Percentiles rank a stretch among this genome's conserved stretches.
These are phyloP conservation scores for Alternaria incomplexa DNA, from an alignment of 2,329 filamentous ascomycete genomes.

Conservation along the genomic window DNA sequence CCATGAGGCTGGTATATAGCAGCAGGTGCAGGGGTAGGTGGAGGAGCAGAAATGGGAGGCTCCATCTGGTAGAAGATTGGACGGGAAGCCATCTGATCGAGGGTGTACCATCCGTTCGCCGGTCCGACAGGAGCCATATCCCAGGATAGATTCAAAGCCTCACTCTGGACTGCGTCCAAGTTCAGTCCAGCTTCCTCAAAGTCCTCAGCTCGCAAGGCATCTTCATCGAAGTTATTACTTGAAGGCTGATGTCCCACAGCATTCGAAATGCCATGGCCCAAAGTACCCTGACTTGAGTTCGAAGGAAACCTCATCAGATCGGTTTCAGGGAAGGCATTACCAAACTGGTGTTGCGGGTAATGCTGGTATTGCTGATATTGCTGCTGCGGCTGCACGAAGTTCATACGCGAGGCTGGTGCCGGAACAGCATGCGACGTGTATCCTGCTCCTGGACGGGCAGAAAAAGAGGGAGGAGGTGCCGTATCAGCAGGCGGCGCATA, in stretches of 20 bases:
- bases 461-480: no score
- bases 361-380: neutral
- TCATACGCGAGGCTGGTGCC: neutral
- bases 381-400: neutral
- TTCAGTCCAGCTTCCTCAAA: neutral
- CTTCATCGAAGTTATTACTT: rapidly evolving
- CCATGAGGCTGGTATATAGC: no score
- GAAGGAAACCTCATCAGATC: neutral
- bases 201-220: neutral
- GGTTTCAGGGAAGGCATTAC: neutral
- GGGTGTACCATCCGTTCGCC: neutral
- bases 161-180: neutral
- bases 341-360: neutral
- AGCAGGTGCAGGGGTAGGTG: no score
- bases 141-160: neutral
- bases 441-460: no score
- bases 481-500: neutral
- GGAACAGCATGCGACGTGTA: no score
- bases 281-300: neutral
- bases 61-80: no score
- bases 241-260: neutral
- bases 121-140: neutral
- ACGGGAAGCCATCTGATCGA: neutral
- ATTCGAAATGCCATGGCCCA: neutral
- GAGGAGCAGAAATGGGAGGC: no score